A percentile compares a stretch with the other conserved stretches of the same genome.
Evolutionary conservation across 2,329 filamentous ascomycete species (phyloP).

Genomic region (Talaromyces sp.): DNA sequence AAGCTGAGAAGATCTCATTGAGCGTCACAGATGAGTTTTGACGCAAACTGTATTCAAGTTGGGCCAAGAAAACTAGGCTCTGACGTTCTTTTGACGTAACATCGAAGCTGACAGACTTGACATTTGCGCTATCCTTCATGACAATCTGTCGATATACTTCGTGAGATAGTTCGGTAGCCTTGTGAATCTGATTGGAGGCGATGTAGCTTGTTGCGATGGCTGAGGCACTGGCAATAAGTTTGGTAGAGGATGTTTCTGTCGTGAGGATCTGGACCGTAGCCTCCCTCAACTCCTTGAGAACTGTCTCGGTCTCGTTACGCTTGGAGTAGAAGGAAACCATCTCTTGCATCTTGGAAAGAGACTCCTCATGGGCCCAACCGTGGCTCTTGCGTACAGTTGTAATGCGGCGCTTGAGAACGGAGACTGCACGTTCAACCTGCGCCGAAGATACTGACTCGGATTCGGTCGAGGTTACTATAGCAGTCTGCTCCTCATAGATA

Average conservation of each 20-base stretch:
- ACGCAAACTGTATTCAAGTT: conserved; percentile 44
- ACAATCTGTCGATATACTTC: conserved; percentile 43
- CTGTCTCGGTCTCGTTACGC: conserved; percentile 33
- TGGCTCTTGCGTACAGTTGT: conserved; percentile 32
- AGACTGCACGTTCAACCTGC: conserved; percentile 34
- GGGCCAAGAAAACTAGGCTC: conserved; percentile 46
- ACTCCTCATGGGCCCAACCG: conserved; percentile 43
- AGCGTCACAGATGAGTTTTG: conserved; percentile 34
- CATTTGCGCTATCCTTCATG: conserved; percentile 36
- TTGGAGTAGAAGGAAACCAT: conserved; percentile 37
- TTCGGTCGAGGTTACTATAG: conserved; percentile 24
- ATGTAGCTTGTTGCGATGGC: conserved; percentile 41
- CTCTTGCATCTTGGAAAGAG: conserved; percentile 38
- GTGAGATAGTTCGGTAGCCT: conserved; percentile 35
- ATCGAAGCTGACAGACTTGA: conserved; percentile 32
- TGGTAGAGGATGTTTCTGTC: conserved; percentile 32
- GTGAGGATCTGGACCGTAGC: conserved; percentile 36
- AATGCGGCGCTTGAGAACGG: conserved; percentile 34
- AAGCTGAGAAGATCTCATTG: conserved; percentile 45
- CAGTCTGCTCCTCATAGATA: conserved; percentile 40
- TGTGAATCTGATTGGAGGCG: conserved; percentile 32
- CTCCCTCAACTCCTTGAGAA: conserved; percentile 36
- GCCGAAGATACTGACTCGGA: conserved; percentile 29
- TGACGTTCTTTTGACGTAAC: conserved; percentile 36
- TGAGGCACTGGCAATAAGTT: conserved; percentile 35